Base-by-base conservation (phyloP, 306 rosid species). In the Abrus pulchellus region DNA sequence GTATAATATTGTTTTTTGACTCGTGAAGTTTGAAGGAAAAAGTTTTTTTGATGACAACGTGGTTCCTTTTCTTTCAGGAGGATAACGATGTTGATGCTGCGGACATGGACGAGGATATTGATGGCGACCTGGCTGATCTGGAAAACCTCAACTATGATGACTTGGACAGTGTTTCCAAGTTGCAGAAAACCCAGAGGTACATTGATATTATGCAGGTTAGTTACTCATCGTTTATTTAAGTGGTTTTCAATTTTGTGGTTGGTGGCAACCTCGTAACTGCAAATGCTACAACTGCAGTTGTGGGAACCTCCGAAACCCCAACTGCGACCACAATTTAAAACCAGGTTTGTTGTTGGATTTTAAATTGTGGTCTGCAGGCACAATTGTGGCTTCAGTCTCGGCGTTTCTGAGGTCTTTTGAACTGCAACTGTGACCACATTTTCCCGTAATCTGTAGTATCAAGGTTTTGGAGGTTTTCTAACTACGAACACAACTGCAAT, bases 81-180 rank as follows among this genome's bases (percentile, higher is more conserved):
- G 95, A 91, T 55, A 86, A 91, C 33, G 85, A 88, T 76, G 93
- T 27, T 1, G 96, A 87, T 82, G 86, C 79, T 1, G 89, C 80
- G 3, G 90, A 89, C 70, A 90, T 95, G 98, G 98, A 93, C 62
- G 99, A 95, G 86, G 99, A 93, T 88, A 76, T 93, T 49, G 98
- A 91, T 86, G 99, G 96, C 7, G 97, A 95, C 57, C 50, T 95
- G 79, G 96, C 90, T n/a, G 96, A 95, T 84, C 66, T 95, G 53
- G 99, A 93, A 66, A 91, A 81, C 72, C 93, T 95, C 53, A 91
- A 95, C 82, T 95, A 90, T 56, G 99, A 95, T 79, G 98, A 95
- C 81, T 84, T 95, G 76, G 99, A 95, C 62, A 90, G 97, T 83
- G 98, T 95, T 64, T 95, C 98, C 28, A 95, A 95, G 83, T 86